Conservation (phyloP, 2,329 filamentous ascomycete genomes). For the Penicillium vulpinum region DNA sequence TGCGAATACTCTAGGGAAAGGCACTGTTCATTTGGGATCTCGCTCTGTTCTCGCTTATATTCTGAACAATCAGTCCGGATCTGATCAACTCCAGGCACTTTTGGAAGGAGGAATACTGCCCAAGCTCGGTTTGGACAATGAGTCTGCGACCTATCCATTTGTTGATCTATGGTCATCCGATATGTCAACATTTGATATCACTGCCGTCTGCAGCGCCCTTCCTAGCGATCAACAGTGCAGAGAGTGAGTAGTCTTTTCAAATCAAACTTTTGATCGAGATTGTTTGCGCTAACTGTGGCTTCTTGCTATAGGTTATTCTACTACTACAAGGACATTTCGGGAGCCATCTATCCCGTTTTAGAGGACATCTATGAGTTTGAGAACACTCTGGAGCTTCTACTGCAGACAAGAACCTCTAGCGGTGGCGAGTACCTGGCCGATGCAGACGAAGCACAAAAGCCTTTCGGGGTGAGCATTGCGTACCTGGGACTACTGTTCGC, state of each 20-base stretch:
- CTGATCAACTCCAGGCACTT: slow-evolving; percentile 53
- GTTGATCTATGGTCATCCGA: slow-evolving; percentile 66
- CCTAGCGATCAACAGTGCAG: slow-evolving; percentile 60
- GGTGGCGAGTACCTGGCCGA: slow-evolving; percentile 44
- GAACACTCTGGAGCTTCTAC: slow-evolving; percentile 54
- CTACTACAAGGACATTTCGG: slow-evolving; percentile 59
- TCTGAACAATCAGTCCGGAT: slow-evolving; percentile 54
- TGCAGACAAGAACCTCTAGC: slow-evolving; percentile 52
- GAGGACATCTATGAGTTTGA: slow-evolving; percentile 58
- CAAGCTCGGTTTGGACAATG: slow-evolving; percentile 64
- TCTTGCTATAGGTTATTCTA: slow-evolving; percentile 50
- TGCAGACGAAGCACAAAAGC: slow-evolving; percentile 53
- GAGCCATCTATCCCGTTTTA: slow-evolving; percentile 62
- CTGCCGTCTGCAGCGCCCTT: slow-evolving; percentile 59
- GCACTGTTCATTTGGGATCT: slow-evolving; percentile 62
- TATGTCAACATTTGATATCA: slow-evolving; percentile 57
- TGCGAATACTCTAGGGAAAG: slow-evolving; percentile 59
- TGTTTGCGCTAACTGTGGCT: slow-evolving; percentile 6
- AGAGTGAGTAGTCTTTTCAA: slow-evolving; percentile 39
- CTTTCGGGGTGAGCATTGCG: slow-evolving; percentile 59
- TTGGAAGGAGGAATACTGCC: slow-evolving; percentile 63
- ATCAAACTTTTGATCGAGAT: background rate
- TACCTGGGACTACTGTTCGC: slow-evolving; percentile 63
- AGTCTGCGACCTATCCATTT: slow-evolving; percentile 65
- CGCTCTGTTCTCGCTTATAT: slow-evolving; percentile 64